Evolutionary conservation across 352 stramenopile species (phyloP).

Genomic region (Phytophthora crassamura): DNA sequence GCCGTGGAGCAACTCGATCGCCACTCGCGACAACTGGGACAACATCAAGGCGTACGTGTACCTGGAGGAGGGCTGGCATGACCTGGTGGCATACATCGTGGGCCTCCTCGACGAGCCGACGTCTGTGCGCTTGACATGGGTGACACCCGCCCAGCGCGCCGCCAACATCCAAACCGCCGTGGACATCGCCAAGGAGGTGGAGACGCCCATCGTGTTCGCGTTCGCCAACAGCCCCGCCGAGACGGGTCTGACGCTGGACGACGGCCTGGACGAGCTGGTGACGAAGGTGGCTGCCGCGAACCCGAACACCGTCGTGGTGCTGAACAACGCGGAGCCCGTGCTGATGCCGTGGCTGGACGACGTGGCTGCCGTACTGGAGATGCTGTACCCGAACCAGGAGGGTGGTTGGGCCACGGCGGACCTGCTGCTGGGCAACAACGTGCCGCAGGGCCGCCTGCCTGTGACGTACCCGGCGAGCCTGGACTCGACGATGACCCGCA

Average conservation of each 20-base stretch:
- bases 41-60: slow-evolving; percentile 43
- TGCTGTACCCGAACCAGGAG: slow-evolving; percentile 48
- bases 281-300: slow-evolving; percentile 36
- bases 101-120: slow-evolving; percentile 34
- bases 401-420: slow-evolving; percentile 41
- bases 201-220: slow-evolving; percentile 40
- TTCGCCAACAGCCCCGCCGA: slow-evolving; percentile 40
- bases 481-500: slow-evolving; percentile 37
- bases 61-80: slow-evolving; percentile 36
- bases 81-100: slow-evolving; percentile 35
- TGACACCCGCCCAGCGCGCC: slow-evolving; percentile 35
- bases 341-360: slow-evolving; percentile 41
- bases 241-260: slow-evolving; percentile 33
- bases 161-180: slow-evolving; percentile 41
- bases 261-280: slow-evolving; percentile 37
- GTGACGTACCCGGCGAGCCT: slow-evolving; percentile 38
- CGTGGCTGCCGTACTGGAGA: slow-evolving; percentile 39
- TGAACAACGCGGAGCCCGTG: slow-evolving; percentile 41
- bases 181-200: slow-evolving; percentile 38
- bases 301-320: slow-evolving; percentile 45
- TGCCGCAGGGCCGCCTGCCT: slow-evolving; percentile 36
- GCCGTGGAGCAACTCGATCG: slow-evolving; percentile 42
- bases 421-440: slow-evolving; percentile 38
- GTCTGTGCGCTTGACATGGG: slow-evolving; percentile 40
- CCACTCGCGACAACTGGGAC: slow-evolving; percentile 40